Percentiles rank a stretch among this genome's conserved stretches.
Conservation (phyloP, 441 rosid genomes). For the Daphne laureola region DNA sequence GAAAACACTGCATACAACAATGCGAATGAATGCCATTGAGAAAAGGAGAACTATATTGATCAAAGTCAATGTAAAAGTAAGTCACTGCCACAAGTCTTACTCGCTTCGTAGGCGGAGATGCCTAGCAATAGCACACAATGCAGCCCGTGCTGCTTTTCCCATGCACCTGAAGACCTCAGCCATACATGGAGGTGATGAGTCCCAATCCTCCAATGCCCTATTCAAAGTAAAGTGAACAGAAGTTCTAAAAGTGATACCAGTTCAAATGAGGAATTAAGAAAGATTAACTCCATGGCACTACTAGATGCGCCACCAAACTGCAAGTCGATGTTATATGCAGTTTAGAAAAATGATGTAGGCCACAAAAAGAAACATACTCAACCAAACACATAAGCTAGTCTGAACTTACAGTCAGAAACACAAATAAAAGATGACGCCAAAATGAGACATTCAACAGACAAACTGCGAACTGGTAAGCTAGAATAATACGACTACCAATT, state of each 20-base stretch:
- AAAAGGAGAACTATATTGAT: constrained; percentile 5
- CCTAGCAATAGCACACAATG: constrained; percentile 78
- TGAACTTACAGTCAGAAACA: no score
- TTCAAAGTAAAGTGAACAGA: background rate
- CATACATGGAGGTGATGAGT: constrained; percentile 95
- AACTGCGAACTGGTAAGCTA: background rate
- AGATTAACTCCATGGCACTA: background rate
- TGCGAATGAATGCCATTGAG: constrained; percentile 9
- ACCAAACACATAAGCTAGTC: no score
- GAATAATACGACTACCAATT: no score
- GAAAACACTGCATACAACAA: constrained; percentile 58
- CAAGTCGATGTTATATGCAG: background rate
- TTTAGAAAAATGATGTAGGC: background rate
- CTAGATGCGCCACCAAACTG: background rate
- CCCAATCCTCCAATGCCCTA: constrained; percentile 86
- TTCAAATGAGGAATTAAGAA: background rate
- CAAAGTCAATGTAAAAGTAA: constrained; percentile 16
- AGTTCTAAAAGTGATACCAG: no score
- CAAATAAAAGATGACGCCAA: background rate
- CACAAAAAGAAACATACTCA: no score
- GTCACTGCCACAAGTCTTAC: constrained; percentile 46
- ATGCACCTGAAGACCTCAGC: constrained; percentile 79
- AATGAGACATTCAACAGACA: background rate
- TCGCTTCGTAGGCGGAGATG: constrained; percentile 94
- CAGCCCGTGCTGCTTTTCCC: constrained; percentile 94